phyloP scores from a whole-genome alignment of 2,329 filamentous ascomycete genomes.

The Penicillium griseofulvum region DNA sequence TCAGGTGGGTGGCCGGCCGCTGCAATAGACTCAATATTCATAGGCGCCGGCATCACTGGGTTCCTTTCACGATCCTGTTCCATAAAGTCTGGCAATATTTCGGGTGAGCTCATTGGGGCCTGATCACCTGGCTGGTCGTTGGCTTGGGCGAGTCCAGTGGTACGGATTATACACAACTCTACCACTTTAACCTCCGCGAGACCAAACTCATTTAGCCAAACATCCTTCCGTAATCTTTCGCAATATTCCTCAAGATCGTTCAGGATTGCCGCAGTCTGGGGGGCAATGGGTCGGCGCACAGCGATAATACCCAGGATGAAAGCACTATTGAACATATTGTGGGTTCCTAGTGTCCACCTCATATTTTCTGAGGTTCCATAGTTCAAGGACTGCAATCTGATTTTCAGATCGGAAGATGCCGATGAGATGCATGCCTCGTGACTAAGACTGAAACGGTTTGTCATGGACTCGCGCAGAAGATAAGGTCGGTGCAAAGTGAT shows the following conservation, averaged over 20 bases:
- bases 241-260: constrained; percentile 44
- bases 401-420: constrained; percentile 43
- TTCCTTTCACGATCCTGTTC: not conserved
- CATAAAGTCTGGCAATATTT: constrained; percentile 5
- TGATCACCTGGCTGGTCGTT: not conserved
- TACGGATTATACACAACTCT: constrained; percentile 40
- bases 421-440: constrained; percentile 44
- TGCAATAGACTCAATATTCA: not conserved
- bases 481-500: constrained; percentile 44
- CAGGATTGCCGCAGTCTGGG: constrained; percentile 26
- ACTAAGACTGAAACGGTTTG: constrained; percentile 40
- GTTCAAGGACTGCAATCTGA: constrained; percentile 34
- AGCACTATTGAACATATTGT: constrained; percentile 46
- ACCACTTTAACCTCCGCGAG: constrained; percentile 45
- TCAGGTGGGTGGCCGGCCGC: not conserved
- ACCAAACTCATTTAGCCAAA: constrained; percentile 44
- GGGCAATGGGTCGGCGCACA: constrained; percentile 35
- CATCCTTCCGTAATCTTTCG: constrained; percentile 41
- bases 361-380: constrained; percentile 31
- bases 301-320: constrained; percentile 40
- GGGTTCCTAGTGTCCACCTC: constrained; percentile 37
- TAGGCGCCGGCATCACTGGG: not conserved
- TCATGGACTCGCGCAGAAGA: constrained; percentile 42
- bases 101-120: not conserved
- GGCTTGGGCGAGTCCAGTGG: constrained; percentile 1